phyloP scores from a whole-genome alignment of 2,329 filamentous ascomycete genomes.

The Rhynchosporium secalis region DNA sequence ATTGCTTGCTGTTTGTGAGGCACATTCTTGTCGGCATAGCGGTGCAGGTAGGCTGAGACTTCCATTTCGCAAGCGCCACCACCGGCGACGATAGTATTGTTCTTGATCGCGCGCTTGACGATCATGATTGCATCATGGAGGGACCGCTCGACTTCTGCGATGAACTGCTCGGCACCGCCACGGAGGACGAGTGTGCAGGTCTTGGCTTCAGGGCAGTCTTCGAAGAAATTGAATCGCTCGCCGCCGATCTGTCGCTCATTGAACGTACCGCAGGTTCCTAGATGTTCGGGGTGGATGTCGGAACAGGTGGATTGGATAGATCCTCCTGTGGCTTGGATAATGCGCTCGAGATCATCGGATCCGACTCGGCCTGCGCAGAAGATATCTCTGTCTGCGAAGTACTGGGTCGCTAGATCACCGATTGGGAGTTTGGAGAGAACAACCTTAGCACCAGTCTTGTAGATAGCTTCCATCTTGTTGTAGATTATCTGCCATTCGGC shows the following conservation, averaged over 20 bases:
- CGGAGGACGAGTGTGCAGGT: constrained; percentile 95
- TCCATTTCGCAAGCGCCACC: constrained; percentile 98
- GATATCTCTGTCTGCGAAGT: constrained; percentile 95
- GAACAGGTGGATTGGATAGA: constrained; percentile 94
- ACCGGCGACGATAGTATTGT: constrained; percentile 90
- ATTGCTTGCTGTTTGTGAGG: constrained; percentile 95
- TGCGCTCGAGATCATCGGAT: constrained; percentile 90
- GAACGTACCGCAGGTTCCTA: constrained; percentile 86
- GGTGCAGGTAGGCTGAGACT: constrained; percentile 87
- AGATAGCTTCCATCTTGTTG: constrained; percentile 95
- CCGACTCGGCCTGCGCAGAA: constrained; percentile 96
- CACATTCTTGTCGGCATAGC: constrained; percentile 89
- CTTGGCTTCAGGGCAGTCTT: constrained; percentile 91
- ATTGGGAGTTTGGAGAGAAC: constrained; percentile 97
- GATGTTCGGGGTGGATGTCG: constrained; percentile 84
- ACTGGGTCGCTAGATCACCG: constrained; percentile 95
- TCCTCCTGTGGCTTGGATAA: constrained; percentile 91
- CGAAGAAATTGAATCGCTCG: constrained; percentile 98
- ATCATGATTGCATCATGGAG: constrained; percentile 99
- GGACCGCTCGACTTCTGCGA: constrained; percentile 95
- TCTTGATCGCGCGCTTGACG: constrained; percentile 95
- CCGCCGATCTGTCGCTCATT: constrained; percentile 97
- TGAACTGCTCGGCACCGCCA: constrained; percentile 97
- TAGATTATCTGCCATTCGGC: constrained; percentile 99
- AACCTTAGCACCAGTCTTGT: constrained; percentile 94